Base-by-base conservation (phyloP, 805 yeast species). In the Saturnispora gosingensis region DNA sequence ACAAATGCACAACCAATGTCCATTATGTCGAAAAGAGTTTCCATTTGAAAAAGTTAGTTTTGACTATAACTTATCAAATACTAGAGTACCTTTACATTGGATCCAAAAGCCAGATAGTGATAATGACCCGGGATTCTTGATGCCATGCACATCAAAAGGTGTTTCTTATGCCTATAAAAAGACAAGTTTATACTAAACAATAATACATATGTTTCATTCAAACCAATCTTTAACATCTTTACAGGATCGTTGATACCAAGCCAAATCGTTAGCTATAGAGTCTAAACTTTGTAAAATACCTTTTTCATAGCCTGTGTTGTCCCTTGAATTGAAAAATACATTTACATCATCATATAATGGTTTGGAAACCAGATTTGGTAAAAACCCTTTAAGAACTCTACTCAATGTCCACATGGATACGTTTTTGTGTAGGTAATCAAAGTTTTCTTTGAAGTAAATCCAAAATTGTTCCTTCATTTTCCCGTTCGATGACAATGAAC, bases 1-100 rank as follows among this genome's bases (percentile, higher is more conserved):
- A 46, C 76, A 75, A 54, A 70, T 77, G 27, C 81, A 85, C 59
- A 75, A 78, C 27, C 78, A 87, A 2, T 90, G 98, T 64, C 99
- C 99, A 0, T 67, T 91, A 45, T 91, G 99, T 65, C 80, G 98
- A 53, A 71, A 71, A 18, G 70, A 74, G 18, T 70, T 34, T 24
- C 20, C 35, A 34, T 35, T 18, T 10, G 42, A 32, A 5, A 45
- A 24, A 18, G 39, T 46, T n/a, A 38, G 38, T 11, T 46, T 36
- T 16, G 28, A 46, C 24, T 24, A 46, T 15, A 25, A 13, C 11
- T 18, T 46, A 38, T 20, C 16, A 7, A 22, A 10, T 10, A 46
- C 1, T 6, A 10, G 24, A 4, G 20, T 46, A 16, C 44, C 49
- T 16, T 18, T 25, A 5, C 16, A 38, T 24, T 46, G 49, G 49